Evolutionary conservation across 257 asterid species (phyloP).

Genomic region (Plantago ovata): DNA sequence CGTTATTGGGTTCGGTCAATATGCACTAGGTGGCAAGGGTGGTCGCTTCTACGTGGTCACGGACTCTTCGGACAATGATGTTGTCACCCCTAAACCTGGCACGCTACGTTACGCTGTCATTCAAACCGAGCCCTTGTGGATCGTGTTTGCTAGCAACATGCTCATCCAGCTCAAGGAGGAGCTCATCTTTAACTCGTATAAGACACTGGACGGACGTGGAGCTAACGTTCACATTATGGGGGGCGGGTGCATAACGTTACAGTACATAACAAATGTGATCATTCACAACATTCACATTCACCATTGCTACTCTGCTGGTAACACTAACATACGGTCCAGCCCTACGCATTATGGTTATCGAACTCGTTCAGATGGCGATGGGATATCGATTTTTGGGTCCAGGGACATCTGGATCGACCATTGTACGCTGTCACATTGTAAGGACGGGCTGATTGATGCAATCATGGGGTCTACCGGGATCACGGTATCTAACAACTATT

Average conservation of each 20-base stretch:
- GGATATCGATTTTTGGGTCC: conserved; percentile 60
- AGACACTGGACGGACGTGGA: conserved; percentile 69
- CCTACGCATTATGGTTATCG: conserved; percentile 71
- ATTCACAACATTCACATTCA: conserved; percentile 68
- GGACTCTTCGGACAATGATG: conserved; percentile 59
- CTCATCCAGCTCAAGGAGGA: conserved; percentile 55
- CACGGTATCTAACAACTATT: conserved; percentile 58
- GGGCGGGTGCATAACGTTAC: conserved; percentile 69
- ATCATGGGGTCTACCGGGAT: conserved; percentile 77
- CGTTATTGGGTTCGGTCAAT: conserved; percentile 66
- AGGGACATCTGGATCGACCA: conserved; percentile 74
- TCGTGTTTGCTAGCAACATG: conserved; percentile 61
- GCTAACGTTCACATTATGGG: conserved; percentile 56
- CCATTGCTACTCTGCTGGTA: conserved; percentile 56
- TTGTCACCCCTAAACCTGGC: conserved; percentile 57
- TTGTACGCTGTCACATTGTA: conserved; percentile 60
- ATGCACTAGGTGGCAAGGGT: conserved; percentile 71
- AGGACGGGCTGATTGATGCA: conserved; percentile 65
- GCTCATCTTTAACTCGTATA: conserved; percentile 66
- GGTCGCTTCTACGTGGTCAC: conserved; percentile 70
- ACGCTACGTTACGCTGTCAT: conserved; percentile 66
- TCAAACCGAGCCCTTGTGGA: conserved; percentile 73
- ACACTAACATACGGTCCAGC: conserved; percentile 58
- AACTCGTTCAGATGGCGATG: conserved; percentile 61
- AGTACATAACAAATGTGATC: conserved; percentile 49